Evolutionary conservation across 208 protist genomes (phyloP).

Genomic region (Wallacemonas sp.): DNA sequence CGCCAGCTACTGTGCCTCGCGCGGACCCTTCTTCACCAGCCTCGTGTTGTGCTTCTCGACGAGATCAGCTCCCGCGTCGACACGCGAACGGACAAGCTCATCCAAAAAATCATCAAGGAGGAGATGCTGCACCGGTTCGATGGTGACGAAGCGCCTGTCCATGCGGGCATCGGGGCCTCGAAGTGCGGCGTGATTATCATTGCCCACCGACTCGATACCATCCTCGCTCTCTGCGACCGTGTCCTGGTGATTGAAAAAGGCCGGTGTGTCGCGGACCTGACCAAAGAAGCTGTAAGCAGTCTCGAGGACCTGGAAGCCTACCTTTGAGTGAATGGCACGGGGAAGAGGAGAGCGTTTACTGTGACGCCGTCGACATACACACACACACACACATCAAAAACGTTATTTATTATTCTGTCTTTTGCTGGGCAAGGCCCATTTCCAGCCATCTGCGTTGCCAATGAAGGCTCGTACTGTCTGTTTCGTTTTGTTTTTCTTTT

Average conservation of each 20-base stretch:
- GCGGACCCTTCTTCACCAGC: constrained; percentile 90
- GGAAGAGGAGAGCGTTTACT: not conserved
- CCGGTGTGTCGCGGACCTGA: constrained; percentile 43
- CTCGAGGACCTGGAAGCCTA: constrained; percentile 59
- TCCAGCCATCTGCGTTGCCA: not conserved
- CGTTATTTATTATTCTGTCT: not conserved
- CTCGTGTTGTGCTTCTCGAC: constrained; percentile 95
- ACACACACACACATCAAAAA: not conserved
- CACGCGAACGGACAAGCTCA: constrained; percentile 77
- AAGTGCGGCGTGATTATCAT: constrained; percentile 94
- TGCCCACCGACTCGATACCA: constrained; percentile 96
- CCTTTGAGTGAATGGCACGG: constrained; percentile 18
- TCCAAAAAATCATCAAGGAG: constrained; percentile 91
- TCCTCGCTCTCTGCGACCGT: constrained; percentile 89
- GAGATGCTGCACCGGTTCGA: constrained; percentile 45
- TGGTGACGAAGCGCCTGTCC: not conserved
- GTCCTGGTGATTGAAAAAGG: constrained; percentile 85
- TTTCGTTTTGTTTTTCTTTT: not conserved
- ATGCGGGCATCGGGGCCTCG: constrained; percentile 25
- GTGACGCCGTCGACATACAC: too few relatives aligned
- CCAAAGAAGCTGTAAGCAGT: constrained; percentile 38
- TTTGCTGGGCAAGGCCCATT: too few relatives aligned
- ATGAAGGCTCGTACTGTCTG: not conserved
- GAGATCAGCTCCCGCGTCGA: constrained; percentile 93
- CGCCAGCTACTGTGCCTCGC: constrained; percentile 96